These are phyloP conservation scores for Cicer cuneatum DNA, from an alignment of 306 rosid species.

Conservation along the genomic window DNA sequence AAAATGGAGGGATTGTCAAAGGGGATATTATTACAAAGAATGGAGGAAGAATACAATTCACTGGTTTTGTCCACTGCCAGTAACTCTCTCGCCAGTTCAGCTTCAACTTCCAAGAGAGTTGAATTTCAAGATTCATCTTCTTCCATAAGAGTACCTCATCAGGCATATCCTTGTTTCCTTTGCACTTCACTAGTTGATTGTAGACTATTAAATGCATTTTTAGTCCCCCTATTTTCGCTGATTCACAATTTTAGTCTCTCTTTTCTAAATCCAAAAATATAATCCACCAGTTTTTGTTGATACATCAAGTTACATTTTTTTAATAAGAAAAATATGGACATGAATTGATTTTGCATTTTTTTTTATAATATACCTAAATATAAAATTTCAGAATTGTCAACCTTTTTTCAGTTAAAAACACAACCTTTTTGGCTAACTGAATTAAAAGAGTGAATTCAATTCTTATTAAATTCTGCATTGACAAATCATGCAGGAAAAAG, in stretches of 20 bases:
- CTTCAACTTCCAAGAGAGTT: conserved; percentile 64
- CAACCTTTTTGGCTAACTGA: conserved; percentile 20
- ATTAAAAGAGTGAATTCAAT: conserved; percentile 14
- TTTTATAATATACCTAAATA: too few relatives aligned
- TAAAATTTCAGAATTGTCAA: background rate
- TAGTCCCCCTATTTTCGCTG: too few relatives aligned
- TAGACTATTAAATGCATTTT: background rate
- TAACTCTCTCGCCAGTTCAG: conserved; percentile 62
- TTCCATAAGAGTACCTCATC: conserved; percentile 42
- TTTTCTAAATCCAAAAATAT: background rate
- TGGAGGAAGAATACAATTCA: conserved; percentile 93
- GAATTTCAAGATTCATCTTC: conserved; percentile 60
- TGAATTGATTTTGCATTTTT: background rate
- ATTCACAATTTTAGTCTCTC: too few relatives aligned
- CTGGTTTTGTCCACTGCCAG: conserved; percentile 62
- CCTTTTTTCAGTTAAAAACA: background rate
- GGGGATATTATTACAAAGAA: conserved; percentile 76
- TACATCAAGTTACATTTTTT: too few relatives aligned
- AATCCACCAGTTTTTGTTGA: background rate
- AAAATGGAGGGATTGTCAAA: conserved; percentile 91
- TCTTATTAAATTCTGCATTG: conserved; percentile 2
- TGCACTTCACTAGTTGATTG: conserved; percentile 27
- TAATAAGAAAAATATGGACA: background rate
- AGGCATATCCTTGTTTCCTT: conserved; percentile 49
- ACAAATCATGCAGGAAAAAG: conserved; percentile 52